Conservation (phyloP, 2,329 filamentous ascomycete species). For the Cryphonectria nitschkei region DNA sequence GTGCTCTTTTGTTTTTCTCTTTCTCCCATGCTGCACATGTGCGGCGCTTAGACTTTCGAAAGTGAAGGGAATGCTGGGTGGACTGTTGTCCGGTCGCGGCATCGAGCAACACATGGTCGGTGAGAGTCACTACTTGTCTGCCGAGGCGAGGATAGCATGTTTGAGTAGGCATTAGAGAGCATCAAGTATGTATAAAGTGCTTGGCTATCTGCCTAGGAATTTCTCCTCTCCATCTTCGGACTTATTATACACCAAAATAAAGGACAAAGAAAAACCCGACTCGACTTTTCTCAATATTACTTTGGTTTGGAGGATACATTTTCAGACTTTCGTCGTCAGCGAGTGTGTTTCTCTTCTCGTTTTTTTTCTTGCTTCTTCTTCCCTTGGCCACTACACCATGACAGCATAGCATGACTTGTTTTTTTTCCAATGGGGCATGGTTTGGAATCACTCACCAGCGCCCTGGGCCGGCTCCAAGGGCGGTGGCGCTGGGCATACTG, state of each 20-base stretch:
- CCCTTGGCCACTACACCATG: background rate
- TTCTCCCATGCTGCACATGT: background rate
- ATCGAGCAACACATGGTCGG: background rate
- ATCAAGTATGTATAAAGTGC: background rate
- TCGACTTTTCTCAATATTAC: background rate
- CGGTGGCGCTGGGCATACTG: background rate
- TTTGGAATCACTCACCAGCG: slow-evolving; percentile 1
- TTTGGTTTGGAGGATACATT: background rate
- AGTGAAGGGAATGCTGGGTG: background rate
- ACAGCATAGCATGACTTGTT: background rate
- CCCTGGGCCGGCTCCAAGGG: background rate
- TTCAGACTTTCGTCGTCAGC: background rate
- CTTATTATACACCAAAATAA: background rate
- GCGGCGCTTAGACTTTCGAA: background rate
- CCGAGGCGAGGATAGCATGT: background rate
- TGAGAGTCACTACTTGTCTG: background rate
- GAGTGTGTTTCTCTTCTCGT: background rate
- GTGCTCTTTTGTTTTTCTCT: background rate
- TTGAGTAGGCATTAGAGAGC: background rate
- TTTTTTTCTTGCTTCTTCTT: background rate
- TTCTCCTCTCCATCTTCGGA: background rate
- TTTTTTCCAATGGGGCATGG: background rate
- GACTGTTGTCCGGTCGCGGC: background rate
- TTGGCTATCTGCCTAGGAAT: background rate
- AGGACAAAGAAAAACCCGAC: background rate